Conservation (phyloP, 768 basidiomycete species). For the Boletales sp. region DNA sequence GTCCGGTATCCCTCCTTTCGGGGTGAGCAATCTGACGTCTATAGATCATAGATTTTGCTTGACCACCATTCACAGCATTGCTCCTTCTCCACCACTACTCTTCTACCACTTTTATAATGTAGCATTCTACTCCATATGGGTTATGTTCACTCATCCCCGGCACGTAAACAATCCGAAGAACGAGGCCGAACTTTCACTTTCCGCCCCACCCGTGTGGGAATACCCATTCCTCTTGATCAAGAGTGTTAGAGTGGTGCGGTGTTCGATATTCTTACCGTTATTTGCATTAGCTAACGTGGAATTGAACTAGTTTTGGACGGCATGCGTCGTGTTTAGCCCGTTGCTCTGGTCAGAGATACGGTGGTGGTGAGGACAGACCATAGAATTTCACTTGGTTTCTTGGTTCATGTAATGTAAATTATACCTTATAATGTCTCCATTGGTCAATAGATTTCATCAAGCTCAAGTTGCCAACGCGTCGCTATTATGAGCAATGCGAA, state of each 20-base stretch:
- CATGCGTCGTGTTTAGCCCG: constrained; percentile 85
- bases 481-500: too few relatives aligned
- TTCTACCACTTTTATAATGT: constrained; percentile 93
- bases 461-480: too few relatives aligned
- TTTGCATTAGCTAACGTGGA: not conserved
- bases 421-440: constrained; percentile 5
- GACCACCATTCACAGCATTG: constrained; percentile 47
- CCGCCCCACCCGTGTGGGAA: constrained; percentile 47
- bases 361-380: constrained; percentile 49
- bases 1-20: constrained; percentile 86
- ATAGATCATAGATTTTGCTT: not conserved
- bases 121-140: constrained; percentile 91
- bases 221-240: constrained; percentile 67
- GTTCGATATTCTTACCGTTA: not conserved
- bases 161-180: constrained; percentile 8
- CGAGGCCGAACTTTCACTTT: constrained; percentile 37
- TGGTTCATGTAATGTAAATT: constrained; percentile 3
- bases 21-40: constrained; percentile 50
- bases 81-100: constrained; percentile 75
- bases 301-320: constrained; percentile 76
- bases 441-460: too few relatives aligned
- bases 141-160: constrained; percentile 70
- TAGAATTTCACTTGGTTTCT: not conserved
- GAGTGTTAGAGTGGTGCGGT: constrained; percentile 69
- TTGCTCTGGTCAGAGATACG: constrained; percentile 84